phyloP scores from a whole-genome alignment of 805 yeast genomes.

The Phaffomyces opuntiae region DNA sequence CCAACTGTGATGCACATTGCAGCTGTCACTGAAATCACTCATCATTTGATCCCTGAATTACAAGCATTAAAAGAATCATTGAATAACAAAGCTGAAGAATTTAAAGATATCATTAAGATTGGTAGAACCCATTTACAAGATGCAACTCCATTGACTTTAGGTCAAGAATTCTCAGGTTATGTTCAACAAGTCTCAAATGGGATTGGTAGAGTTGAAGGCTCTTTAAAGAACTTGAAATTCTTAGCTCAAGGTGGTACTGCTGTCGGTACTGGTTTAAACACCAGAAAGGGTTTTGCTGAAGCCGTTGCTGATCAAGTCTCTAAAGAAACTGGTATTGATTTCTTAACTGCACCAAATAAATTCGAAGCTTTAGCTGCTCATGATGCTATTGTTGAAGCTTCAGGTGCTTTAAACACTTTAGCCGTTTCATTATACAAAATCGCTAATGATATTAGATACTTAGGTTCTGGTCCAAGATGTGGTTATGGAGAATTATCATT shows the following conservation, averaged over 20 bases:
- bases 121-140: constrained; percentile 99
- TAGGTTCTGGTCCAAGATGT: constrained; percentile 99
- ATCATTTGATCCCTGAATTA: constrained; percentile 74
- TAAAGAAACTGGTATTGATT: constrained; percentile 79
- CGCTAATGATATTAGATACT: constrained; percentile 95
- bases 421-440: constrained; percentile 93
- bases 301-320: constrained; percentile 83
- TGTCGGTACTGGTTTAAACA: constrained; percentile 97
- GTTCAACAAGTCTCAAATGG: constrained; percentile 91
- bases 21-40: constrained; percentile 82
- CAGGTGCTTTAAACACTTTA: constrained; percentile 93
- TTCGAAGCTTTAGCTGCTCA: constrained; percentile 99
- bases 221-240: constrained; percentile 67
- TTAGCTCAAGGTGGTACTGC: constrained; percentile 99
- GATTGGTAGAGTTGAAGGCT: constrained; percentile 72
- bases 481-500: constrained; percentile 94
- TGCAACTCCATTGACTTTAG: constrained; percentile 95
- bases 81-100: constrained; percentile 72
- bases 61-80: constrained; percentile 72
- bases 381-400: constrained; percentile 95
- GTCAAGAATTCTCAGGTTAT: constrained; percentile 97
- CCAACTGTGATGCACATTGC: constrained; percentile 99
- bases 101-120: constrained; percentile 85
- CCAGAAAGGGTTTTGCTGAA: constrained; percentile 82
- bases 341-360: constrained; percentile 95